Evolutionary conservation across 169 alveolate genomes (phyloP), one percentile per base, ranked within the genome.

Genomic region (Eimeria zaria): DNA sequence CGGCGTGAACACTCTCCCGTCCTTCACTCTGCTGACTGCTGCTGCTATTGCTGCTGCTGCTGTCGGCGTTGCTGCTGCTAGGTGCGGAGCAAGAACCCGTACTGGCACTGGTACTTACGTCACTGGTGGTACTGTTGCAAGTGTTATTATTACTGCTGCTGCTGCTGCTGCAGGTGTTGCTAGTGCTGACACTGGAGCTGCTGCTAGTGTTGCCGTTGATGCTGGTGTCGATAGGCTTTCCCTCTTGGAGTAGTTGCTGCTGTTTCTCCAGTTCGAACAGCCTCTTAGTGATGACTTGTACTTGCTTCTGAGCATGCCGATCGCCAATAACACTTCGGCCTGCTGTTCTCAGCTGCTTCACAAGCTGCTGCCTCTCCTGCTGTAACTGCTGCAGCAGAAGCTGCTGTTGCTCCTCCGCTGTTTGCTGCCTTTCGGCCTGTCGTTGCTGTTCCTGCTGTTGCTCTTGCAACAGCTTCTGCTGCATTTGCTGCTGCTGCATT

Each of bases 41-140:
- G 81, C 44, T 71, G 81, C 81, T 71, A 46, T 46, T 71, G 81
- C 44, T 71, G 81, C 46, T 71, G 81, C 81, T 71, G 81, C 81
- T 71, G 81, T 36, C n/a, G 81, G 48, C n/a, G 81, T 46, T 36
- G 81, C 48, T 71, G 81, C 81, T 71, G 81, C 46, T 27, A 14
- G 6, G 8, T 41, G 14, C 36, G 81, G 20, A 16, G 81, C 81
- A 27, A 27, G 81, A 7, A 5, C 81, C 14, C n/a, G 71, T 27
- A 12, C 71, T 62, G 4, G 71, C 71, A 12, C 71, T 7, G 4
- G 71, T 27, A 62, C 36, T 18, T 27, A 22, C n/a, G 5, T 36
- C 81, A 46, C 81, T 30, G 81, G 48, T 71, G 81, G 14, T 7
- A 46, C 71, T 62, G 71, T 18, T 22, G 55, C 55, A 62, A 27